Evolutionary conservation across 2,329 filamentous ascomycete species (phyloP), one percentile per base, ranked within the genome.

Genomic region (Aspergillus sp.): DNA sequence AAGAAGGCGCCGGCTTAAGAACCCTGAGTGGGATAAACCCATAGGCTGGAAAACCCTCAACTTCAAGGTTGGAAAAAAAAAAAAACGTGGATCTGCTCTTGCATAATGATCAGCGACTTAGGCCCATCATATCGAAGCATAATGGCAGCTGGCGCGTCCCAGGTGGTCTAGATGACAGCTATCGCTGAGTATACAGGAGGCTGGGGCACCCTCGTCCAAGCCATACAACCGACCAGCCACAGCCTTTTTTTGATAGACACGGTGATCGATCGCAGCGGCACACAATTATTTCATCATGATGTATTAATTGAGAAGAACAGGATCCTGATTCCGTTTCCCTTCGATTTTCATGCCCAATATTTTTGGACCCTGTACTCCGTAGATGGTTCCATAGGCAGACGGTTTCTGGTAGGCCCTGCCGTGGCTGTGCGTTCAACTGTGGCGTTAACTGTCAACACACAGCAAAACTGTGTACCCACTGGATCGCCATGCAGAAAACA

Each of bases 101-200:
- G 52, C 59, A 59, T 65, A 61, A 60, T 64, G 50, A 56, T 62
- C 61, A 55, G 52, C 59, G 47, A 23, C 31, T 37, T 31, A 52
- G 58, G 51, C 60, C 60, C 58, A 59, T 65, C 37, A 54, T 41
- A n/a, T 50, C 41, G 33, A 49, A 55, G 52, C 50, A 58, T 54
- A 56, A 56, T 53, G 56, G 59, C 56, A 63, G 63, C 57, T 64
- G 63, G 61, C 53, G 57, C 55, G 61, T 58, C 60, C 55, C 58
- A 41, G 48, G 58, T 43, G 62, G 43, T 47, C 57, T 55, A 31
- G 57, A 33, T 53, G 61, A 58, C 59, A 48, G 53, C 58, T 56
- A 50, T 58, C 58, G 27, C 53, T 11, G 23, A 56, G 47, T 56
- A 56, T 51, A 56, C 63, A 59, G 63, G 63, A 65, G 63, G 63